These are phyloP conservation scores for Cladorrhinum samala DNA, from an alignment of 495 filamentous ascomycete genomes.

Conservation along the genomic window DNA sequence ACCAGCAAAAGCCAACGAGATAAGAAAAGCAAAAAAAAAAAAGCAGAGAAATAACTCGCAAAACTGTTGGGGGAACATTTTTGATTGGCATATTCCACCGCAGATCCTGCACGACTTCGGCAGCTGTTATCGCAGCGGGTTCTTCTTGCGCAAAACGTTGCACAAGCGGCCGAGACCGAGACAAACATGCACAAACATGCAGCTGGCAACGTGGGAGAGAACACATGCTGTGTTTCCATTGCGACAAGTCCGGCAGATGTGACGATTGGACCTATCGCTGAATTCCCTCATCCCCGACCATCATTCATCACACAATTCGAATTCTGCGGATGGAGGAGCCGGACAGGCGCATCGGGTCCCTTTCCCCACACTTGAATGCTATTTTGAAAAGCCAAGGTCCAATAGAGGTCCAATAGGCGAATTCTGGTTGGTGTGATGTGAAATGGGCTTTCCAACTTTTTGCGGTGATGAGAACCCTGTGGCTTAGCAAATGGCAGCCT, in stretches of 20 bases:
- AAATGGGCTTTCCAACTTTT: background rate
- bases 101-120: background rate
- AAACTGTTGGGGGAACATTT: no score
- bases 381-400: background rate
- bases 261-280: background rate
- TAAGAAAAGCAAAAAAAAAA: background rate
- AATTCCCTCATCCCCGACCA: background rate
- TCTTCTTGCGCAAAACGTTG: background rate
- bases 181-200: conserved; percentile 5
- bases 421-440: background rate
- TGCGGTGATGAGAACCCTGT: background rate
- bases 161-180: conserved; percentile 4
- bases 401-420: background rate
- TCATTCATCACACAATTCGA: no score
- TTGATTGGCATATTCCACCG: background rate
- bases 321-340: no score
- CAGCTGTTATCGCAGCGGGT: background rate
- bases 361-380: no score
- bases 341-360: no score
- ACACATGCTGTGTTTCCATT: conserved; percentile 14
- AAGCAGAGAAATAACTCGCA: no score
- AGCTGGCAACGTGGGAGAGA: conserved; percentile 19
- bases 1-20: conserved; percentile 19
- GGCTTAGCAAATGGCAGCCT: no score
- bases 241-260: no score